Evolutionary conservation across 2,329 filamentous ascomycete species (phyloP).

Genomic region (Neonectria magnoliae): DNA sequence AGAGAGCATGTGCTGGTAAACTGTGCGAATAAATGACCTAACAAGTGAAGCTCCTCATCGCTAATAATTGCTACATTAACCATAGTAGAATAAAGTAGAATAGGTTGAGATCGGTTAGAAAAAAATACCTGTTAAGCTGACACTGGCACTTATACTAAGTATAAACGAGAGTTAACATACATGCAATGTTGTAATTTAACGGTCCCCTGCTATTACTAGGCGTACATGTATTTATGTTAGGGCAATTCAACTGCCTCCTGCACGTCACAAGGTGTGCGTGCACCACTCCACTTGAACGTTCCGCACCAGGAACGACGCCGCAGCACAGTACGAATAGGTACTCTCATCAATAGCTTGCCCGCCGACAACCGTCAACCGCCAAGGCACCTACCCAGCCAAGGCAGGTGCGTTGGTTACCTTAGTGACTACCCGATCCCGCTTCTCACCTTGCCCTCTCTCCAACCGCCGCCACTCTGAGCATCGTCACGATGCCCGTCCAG

Average conservation of each 20-base stretch:
- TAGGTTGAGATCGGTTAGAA: background rate
- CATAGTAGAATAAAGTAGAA: background rate
- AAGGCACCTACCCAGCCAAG: background rate
- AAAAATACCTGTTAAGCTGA: too few relatives aligned
- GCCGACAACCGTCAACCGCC: background rate
- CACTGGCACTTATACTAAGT: too few relatives aligned
- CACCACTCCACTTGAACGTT: background rate
- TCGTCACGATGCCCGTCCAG: slow-evolving; percentile 72
- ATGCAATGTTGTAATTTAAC: too few relatives aligned
- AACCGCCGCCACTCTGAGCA: slow-evolving; percentile 8
- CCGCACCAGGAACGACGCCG: background rate
- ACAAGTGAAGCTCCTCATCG: too few relatives aligned
- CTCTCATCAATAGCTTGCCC: background rate
- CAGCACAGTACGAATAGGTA: background rate
- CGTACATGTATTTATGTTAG: too few relatives aligned
- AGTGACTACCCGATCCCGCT: background rate
- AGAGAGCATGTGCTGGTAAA: background rate
- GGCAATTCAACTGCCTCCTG: background rate
- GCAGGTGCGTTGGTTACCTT: background rate
- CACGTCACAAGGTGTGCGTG: background rate
- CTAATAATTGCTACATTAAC: too few relatives aligned
- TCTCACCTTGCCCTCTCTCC: background rate
- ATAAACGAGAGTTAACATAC: too few relatives aligned
- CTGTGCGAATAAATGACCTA: background rate
- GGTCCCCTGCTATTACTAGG: too few relatives aligned